Conservation (phyloP, 495 filamentous ascomycete genomes). For the Platismatia glauca region DNA sequence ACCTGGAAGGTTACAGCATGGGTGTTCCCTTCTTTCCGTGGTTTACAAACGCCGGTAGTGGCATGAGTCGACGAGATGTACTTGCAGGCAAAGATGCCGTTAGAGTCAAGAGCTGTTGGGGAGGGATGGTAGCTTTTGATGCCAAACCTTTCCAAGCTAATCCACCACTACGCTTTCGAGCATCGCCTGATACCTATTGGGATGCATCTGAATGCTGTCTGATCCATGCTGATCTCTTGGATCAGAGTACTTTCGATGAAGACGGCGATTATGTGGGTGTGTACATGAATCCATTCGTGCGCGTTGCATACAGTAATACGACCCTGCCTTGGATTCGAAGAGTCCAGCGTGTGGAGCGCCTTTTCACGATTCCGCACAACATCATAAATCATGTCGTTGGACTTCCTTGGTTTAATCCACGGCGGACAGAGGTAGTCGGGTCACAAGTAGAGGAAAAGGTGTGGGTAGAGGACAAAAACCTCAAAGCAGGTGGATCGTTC, state of each 20-base stretch:
- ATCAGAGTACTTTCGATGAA: conserved; percentile 31
- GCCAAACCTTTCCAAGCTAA: conserved; percentile 50
- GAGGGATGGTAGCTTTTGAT: conserved; percentile 73
- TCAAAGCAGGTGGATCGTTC: conserved; percentile 35
- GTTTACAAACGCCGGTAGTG: conserved; percentile 53
- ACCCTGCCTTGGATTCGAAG: conserved; percentile 48
- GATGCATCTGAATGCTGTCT: conserved; percentile 76
- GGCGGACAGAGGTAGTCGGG: conserved; percentile 46
- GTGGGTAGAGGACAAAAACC: conserved; percentile 37
- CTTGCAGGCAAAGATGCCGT: conserved; percentile 57
- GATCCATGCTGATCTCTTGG: conserved; percentile 61
- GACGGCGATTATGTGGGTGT: conserved; percentile 45
- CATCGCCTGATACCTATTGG: conserved; percentile 57
- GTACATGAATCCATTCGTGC: conserved; percentile 66
- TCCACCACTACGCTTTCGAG: conserved; percentile 54
- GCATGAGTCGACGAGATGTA: conserved; percentile 50
- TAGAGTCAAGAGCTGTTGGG: conserved; percentile 70
- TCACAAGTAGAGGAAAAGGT: conserved; percentile 45
- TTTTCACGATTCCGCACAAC: conserved; percentile 47
- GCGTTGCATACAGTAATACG: conserved; percentile 50
- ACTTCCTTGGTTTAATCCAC: conserved; percentile 49
- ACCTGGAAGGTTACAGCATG: conserved; percentile 60
- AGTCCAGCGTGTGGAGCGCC: conserved; percentile 49
- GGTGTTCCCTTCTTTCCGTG: conserved; percentile 68
- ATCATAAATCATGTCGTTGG: conserved; percentile 44